These are phyloP conservation scores for Phytomonas sp. DNA, from an alignment of 208 protist species.

Conservation along the genomic window DNA sequence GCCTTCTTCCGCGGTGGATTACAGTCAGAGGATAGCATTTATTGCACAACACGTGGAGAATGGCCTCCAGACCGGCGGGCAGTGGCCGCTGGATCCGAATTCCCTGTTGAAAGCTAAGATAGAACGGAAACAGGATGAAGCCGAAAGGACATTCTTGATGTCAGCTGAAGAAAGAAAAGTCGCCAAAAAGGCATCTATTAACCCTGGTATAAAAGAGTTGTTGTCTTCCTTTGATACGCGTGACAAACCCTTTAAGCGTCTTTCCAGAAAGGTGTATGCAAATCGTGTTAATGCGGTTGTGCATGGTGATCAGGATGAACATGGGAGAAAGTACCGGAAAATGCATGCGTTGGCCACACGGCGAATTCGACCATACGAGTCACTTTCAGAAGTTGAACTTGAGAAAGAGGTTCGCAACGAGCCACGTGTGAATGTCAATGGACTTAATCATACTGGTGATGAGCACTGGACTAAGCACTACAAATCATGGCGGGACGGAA, in stretches of 20 bases:
- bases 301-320: slow-evolving; percentile 81
- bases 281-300: slow-evolving; percentile 84
- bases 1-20: slow-evolving; percentile 68
- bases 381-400: slow-evolving; percentile 58
- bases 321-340: slow-evolving; percentile 65
- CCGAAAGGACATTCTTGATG: slow-evolving; percentile 62
- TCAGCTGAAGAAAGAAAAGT: slow-evolving; percentile 36
- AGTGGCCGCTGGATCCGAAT: slow-evolving; percentile 67
- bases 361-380: slow-evolving; percentile 54
- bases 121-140: slow-evolving; percentile 35
- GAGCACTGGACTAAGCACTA: slow-evolving; percentile 50
- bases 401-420: slow-evolving; percentile 73
- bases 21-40: slow-evolving; percentile 74
- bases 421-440: slow-evolving; percentile 32
- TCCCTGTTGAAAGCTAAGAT: slow-evolving; percentile 50
- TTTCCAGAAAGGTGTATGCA: slow-evolving; percentile 76
- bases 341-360: slow-evolving; percentile 35
- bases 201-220: slow-evolving; percentile 49
- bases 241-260: slow-evolving; percentile 60
- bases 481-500: slow-evolving; percentile 39
- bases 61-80: slow-evolving; percentile 63
- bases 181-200: slow-evolving; percentile 1
- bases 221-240: slow-evolving; percentile 28
- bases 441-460: slow-evolving; percentile 40
- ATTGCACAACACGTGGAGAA: slow-evolving; percentile 87